Base-by-base conservation (phyloP, 2,329 filamentous ascomycete species). In the Fusarium verticillioides region DNA sequence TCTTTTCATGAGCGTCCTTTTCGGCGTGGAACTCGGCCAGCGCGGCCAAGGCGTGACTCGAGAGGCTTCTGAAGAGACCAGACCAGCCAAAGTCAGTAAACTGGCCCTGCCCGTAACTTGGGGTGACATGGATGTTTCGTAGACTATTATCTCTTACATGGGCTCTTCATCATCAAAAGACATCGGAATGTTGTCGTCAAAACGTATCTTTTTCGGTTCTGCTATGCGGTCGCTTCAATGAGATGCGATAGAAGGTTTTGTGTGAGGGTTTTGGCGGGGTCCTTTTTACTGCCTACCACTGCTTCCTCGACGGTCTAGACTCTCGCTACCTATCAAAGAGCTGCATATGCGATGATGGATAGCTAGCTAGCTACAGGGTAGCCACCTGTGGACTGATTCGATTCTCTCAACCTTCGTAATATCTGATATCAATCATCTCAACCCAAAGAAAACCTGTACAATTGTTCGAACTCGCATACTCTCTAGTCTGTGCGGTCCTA, bases 1-100 rank as follows among this genome's bases (percentile, higher is more conserved):
- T 87, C 77, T 91, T 88, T 66, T 87, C 85, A 64, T 88, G 87
- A 19, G 87, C 87, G 79, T 95, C 92, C 72, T 91, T 89, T 81
- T 96, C 94, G 52, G 86, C 84, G 78, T 94, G 92, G 83, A 96
- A 96, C 70, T 91, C 87, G 79, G 91, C 87, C 65, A 96, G 85
- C n/a, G 92, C 91, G 32, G 87, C 87, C 46, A 95, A 85, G 7
- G 93, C 87, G 69, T 88, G 86, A 42, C 88, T 84, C 10, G 93
- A 93, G 67, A 96, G 89, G 66, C 86, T 85, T 73, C 80, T 82
- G 44, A 30, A 46, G 57, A 44, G 44, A 47, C 44, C 26, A 30
- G 44, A 32, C 32, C 44, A 43, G 42, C 40, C n/a, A 60, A 44
- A 52, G 59, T 76, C 50, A 70, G 66, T 62, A 46, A 62, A 60